These are phyloP conservation scores for Stachybotrys chartarum DNA, from an alignment of 2,329 filamentous ascomycete genomes.

Conservation along the genomic window DNA sequence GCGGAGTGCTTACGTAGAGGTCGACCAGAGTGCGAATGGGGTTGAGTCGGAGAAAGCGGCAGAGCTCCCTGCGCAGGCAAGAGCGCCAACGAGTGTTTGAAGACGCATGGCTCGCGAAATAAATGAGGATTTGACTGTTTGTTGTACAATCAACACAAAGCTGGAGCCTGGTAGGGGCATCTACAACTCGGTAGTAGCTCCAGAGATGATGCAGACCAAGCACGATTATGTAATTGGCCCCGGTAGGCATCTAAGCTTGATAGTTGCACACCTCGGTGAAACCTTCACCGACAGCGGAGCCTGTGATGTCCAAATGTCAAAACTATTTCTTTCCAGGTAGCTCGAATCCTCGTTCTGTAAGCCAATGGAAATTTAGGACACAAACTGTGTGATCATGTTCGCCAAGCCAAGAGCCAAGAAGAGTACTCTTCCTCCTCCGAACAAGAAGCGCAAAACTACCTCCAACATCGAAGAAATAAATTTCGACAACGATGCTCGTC, in stretches of 20 bases:
- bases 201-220: conserved; percentile 13
- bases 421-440: conserved; percentile 45
- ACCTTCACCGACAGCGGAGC: background rate
- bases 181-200: background rate
- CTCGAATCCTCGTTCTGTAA: background rate
- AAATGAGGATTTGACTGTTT: conserved; percentile 8
- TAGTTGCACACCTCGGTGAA: conserved; percentile 19
- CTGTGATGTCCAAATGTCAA: background rate
- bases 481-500: conserved; percentile 73
- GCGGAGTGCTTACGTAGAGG: conserved; percentile 57
- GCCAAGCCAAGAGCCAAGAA: conserved; percentile 54
- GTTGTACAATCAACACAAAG: background rate
- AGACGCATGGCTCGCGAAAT: conserved; percentile 43
- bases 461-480: conserved; percentile 68
- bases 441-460: conserved; percentile 59
- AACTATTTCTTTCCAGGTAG: background rate
- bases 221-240: conserved; percentile 17
- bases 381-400: conserved; percentile 34
- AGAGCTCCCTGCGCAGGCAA: conserved; percentile 50
- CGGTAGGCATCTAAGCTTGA: conserved; percentile 11
- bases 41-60: conserved; percentile 79
- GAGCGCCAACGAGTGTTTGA: conserved; percentile 40
- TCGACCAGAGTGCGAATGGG: conserved; percentile 85
- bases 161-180: background rate
- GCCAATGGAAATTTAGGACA: background rate